Conservation (phyloP, 2,329 filamentous ascomycete genomes). For the Fonsecaea monophora region DNA sequence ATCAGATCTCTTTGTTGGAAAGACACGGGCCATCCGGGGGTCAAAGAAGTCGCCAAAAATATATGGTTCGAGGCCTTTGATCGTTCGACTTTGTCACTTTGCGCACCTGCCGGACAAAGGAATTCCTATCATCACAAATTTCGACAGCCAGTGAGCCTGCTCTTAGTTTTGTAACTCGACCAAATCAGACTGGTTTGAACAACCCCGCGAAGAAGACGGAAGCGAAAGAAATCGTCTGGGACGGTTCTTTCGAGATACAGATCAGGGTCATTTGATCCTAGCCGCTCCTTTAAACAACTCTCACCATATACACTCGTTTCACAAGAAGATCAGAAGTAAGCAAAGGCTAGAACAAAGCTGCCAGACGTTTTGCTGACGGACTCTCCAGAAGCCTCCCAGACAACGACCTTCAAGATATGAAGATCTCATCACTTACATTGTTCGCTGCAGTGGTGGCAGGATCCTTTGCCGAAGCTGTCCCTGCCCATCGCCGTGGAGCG, state of each 20-base stretch:
- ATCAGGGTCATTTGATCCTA: constrained; percentile 37
- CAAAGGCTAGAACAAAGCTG: neutral
- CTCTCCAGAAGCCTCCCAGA: constrained; percentile 6
- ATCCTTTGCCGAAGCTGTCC: constrained; percentile 42
- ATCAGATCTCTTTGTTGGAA: constrained; percentile 28
- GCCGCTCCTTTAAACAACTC: constrained; percentile 38
- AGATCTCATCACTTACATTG: constrained; percentile 38
- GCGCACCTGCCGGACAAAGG: constrained; percentile 23
- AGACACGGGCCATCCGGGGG: constrained; percentile 24
- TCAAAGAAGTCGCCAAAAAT: constrained; percentile 31
- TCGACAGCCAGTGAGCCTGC: constrained; percentile 3
- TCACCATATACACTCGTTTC: constrained; percentile 37
- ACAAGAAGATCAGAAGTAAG: constrained; percentile 22
- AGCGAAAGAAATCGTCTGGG: constrained; percentile 17
- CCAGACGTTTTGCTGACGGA: constrained; percentile 19
- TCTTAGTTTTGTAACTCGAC: neutral
- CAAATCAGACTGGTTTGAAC: constrained; percentile 5
- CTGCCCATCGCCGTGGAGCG: constrained; percentile 35
- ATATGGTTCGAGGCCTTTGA: constrained; percentile 24
- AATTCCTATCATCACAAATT: neutral
- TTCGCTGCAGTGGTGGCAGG: constrained; percentile 40
- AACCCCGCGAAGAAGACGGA: constrained; percentile 10
- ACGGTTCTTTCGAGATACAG: constrained; percentile 12
- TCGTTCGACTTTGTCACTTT: constrained; percentile 13
- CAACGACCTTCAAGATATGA: constrained; percentile 31